Conservation (phyloP, 495 filamentous ascomycete genomes). For the Tirmania nivea region DNA sequence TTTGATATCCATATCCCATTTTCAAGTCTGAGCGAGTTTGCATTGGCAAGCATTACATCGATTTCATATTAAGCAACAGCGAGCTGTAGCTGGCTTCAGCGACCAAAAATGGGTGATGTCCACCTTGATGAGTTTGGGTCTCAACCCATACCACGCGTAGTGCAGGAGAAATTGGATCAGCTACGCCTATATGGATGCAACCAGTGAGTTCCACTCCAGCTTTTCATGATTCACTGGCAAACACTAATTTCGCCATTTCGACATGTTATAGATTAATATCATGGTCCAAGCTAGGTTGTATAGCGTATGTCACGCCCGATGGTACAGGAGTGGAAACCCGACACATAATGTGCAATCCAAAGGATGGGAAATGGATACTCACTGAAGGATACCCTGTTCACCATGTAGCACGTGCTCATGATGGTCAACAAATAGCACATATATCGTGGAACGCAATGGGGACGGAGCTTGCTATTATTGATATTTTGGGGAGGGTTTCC, state of each 20-base stretch:
- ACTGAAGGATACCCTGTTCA: constrained; percentile 30
- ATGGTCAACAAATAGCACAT: constrained; percentile 16
- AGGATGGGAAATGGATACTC: constrained; percentile 57
- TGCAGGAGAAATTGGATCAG: constrained; percentile 38
- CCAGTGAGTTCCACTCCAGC: constrained; percentile 39
- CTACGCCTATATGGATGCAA: constrained; percentile 57
- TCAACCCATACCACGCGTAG: background rate
- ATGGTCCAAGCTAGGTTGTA: constrained; percentile 76
- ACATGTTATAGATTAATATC: constrained; percentile 42
- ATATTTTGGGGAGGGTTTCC: constrained; percentile 16
- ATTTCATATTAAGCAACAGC: no score
- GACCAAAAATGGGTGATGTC: no score
- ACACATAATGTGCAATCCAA: constrained; percentile 44
- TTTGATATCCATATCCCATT: no score
- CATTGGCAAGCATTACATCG: no score
- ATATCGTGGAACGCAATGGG: constrained; percentile 17
- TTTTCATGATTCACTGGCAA: background rate
- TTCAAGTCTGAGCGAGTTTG: no score
- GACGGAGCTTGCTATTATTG: constrained; percentile 18
- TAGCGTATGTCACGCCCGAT: constrained; percentile 60
- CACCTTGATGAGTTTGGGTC: no score
- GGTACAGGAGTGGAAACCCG: constrained; percentile 45
- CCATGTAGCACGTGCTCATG: constrained; percentile 13
- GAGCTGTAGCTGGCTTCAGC: no score
- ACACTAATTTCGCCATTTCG: background rate